Base-by-base conservation (phyloP, 257 asterid genomes). In the Coffea canephora region DNA sequence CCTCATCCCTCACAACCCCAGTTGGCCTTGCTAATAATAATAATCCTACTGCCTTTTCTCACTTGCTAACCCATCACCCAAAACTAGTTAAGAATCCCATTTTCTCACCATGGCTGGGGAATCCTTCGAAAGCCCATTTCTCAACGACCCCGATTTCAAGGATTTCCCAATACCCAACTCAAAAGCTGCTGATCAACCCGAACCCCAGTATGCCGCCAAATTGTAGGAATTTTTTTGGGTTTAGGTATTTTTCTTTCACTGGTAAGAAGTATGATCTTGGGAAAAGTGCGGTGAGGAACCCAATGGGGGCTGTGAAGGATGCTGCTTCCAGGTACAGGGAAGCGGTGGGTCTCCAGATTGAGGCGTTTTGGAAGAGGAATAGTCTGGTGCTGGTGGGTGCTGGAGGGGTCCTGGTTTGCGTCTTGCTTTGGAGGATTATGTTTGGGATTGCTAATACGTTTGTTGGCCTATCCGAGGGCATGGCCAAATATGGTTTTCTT, bases 401-500 rank as follows among this genome's bases (percentile, higher is more conserved):
- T 6, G 95, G 89, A 31, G 97, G 97, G 66, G 70, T 92, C 80
- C 77, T 88, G 85, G 88, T 88, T 34, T 94, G 98, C 95, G 87
- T 94, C 84, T 74, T 91, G 86, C 94, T 94, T 31, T 96, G 97
- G 97, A 91, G 97, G 91, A 79, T 92, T 78, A 74, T 94, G 89
- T 94, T 91, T 85, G 98, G 98, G 76, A 82, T 95, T 81, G 98
- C 98, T 14, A 88, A 74, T 78, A 83, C 91, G 27, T 91, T 95
- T 82, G 77, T 95, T 75, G 93, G 98, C 34, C 84, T 95, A 70
- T 95, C 99, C 6, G 95, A 95, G 87, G 98, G 99, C 77, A 91
- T 95, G 98, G 98, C 99, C 25, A 90, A 95, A 89, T 95, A 91
- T 87, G 99, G 97, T 36, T 95, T 95, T 65, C 93, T 95, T 75